Percentiles rank a stretch among this genome's conserved stretches.
phyloP scores from a whole-genome alignment of 371 early-diverging fungal genomes.

The Coemansia sp. region DNA sequence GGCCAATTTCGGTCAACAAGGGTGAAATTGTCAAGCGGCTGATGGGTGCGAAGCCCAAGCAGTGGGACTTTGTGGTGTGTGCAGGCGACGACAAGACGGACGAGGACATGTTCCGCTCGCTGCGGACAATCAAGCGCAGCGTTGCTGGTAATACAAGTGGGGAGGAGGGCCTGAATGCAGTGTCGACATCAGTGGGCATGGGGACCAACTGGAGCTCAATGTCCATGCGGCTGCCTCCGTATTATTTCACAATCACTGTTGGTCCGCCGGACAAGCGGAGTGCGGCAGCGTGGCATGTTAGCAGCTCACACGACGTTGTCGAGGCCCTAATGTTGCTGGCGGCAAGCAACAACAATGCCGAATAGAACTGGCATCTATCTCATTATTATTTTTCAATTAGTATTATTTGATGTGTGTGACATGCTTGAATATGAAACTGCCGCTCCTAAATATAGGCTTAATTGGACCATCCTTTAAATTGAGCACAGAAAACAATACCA shows the following conservation, averaged over 20 bases:
- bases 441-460: neutral
- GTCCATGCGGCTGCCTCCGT: conserved; percentile 13
- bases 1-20: conserved; percentile 75
- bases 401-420: conserved; percentile 4
- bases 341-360: conserved; percentile 1
- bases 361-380: neutral
- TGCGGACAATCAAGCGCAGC: conserved; percentile 50
- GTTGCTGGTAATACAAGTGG: conserved; percentile 4
- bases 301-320: conserved; percentile 38
- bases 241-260: conserved; percentile 48
- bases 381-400: neutral
- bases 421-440: neutral
- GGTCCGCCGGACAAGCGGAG: conserved; percentile 50
- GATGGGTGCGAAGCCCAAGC: conserved; percentile 37
- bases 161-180: neutral
- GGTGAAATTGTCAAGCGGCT: conserved; percentile 93
- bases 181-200: conserved; percentile 3
- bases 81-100: conserved; percentile 97
- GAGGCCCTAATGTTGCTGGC: conserved; percentile 37
- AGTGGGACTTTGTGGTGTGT: conserved; percentile 86
- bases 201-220: conserved; percentile 7
- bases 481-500: neutral
- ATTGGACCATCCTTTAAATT: too few relatives aligned
- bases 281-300: conserved; percentile 45
- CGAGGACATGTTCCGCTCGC: conserved; percentile 89